Evolutionary conservation across 176 grass and related monocot genomes (phyloP).

Genomic region (Carex littledalei): DNA sequence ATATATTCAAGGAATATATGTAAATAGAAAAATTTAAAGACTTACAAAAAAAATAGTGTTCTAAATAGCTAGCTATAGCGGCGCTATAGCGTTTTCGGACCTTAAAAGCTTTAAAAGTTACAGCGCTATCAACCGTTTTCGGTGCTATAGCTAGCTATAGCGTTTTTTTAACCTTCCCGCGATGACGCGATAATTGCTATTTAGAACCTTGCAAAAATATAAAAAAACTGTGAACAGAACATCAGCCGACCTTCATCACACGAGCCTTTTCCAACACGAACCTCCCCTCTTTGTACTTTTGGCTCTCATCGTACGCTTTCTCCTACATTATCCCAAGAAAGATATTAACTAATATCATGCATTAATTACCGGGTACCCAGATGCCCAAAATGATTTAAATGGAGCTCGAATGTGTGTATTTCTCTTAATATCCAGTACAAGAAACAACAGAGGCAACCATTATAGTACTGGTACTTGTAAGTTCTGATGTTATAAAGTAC

Average conservation of each 20-base stretch:
- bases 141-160: too few species aligned
- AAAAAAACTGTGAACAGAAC: background rate
- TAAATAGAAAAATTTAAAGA: conserved; percentile 4
- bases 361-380: background rate
- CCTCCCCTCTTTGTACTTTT: conserved; percentile 78
- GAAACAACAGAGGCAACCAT: background rate
- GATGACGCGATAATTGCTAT: too few species aligned
- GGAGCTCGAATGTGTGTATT: background rate
- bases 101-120: too few species aligned
- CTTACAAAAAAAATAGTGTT: conserved; percentile 7
- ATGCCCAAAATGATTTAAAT: background rate
- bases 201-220: too few species aligned
- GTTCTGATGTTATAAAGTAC: background rate
- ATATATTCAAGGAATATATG: conserved; percentile 5
- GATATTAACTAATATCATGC: background rate
- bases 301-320: conserved; percentile 52
- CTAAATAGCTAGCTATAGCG: too few species aligned
- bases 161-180: too few species aligned
- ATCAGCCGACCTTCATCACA: conserved; percentile 46
- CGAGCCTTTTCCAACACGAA: conserved; percentile 60
- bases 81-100: too few species aligned
- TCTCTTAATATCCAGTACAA: background rate
- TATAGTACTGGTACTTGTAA: background rate
- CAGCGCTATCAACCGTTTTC: too few species aligned
- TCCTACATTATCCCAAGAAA: conserved; percentile 34